These are phyloP conservation scores for Ustilago tritici DNA, from an alignment of 1,284 basidiomycete genomes.

Conservation along the genomic window DNA sequence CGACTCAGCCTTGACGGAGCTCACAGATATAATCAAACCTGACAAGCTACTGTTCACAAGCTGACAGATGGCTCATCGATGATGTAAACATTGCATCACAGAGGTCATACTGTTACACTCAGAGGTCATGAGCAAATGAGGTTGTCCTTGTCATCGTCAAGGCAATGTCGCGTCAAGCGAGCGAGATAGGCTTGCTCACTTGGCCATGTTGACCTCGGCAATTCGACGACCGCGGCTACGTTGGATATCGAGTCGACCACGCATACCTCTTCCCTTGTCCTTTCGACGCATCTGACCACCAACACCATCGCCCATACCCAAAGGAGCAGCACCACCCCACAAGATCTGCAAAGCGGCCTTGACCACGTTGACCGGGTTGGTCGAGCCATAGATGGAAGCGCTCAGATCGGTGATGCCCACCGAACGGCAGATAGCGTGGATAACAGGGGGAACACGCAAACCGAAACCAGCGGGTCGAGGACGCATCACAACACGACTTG, in stretches of 20 bases:
- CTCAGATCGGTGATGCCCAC: constrained; percentile 94
- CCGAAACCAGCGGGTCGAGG: constrained; percentile 91
- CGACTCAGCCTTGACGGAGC: not conserved
- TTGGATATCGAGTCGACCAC: constrained; percentile 55
- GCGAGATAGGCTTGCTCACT: constrained; percentile 5
- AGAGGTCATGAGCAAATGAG: too few species aligned
- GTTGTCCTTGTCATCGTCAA: too few species aligned
- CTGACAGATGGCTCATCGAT: not conserved
- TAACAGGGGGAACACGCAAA: constrained; percentile 85
- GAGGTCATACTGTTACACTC: not conserved
- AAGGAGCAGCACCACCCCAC: constrained; percentile 63
- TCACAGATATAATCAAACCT: too few species aligned
- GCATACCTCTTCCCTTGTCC: constrained; percentile 66
- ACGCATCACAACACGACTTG: constrained; percentile 85
- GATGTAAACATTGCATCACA: constrained; percentile 5
- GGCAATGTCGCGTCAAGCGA: too few species aligned
- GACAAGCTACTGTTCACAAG: too few species aligned
- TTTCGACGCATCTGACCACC: constrained; percentile 62
- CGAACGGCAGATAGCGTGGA: constrained; percentile 87
- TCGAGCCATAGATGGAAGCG: constrained; percentile 92
- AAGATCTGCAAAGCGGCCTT: constrained; percentile 71
- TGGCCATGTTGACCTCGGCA: constrained; percentile 51
- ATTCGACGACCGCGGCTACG: constrained; percentile 62
- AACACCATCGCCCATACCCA: constrained; percentile 67
- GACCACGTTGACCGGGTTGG: constrained; percentile 79